Percentiles rank a stretch among this genome's conserved stretches.
phyloP scores from a whole-genome alignment of 2,329 filamentous ascomycete species.

The Aspergillus terreus region DNA sequence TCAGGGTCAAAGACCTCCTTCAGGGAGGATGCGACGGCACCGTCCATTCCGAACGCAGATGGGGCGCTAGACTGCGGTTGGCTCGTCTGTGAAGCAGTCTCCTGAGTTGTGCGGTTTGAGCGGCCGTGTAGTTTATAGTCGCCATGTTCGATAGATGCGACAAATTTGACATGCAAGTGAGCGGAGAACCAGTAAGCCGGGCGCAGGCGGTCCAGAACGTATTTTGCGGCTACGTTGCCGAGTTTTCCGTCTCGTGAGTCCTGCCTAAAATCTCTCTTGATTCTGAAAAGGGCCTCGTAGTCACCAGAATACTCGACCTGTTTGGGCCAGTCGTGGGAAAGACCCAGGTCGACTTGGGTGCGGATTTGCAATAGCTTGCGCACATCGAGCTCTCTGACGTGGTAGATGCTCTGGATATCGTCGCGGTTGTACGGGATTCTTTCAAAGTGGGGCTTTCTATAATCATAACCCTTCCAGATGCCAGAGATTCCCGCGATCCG shows the following conservation, averaged over 20 bases:
- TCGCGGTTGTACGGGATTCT: slow-evolving; percentile 75
- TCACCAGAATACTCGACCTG: slow-evolving; percentile 78
- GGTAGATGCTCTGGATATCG: slow-evolving; percentile 80
- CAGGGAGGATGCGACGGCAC: slow-evolving; percentile 12
- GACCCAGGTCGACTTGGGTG: slow-evolving; percentile 84
- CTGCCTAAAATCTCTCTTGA: slow-evolving; percentile 69
- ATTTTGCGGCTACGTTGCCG: slow-evolving; percentile 74
- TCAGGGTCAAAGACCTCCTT: slow-evolving; percentile 3
- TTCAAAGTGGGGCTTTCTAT: slow-evolving; percentile 77
- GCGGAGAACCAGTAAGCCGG: slow-evolving; percentile 91
- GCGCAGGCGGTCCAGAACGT: slow-evolving; percentile 75
- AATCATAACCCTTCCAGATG: slow-evolving; percentile 92
- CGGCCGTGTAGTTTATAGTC: slow-evolving; percentile 19
- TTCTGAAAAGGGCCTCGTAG: slow-evolving; percentile 61
- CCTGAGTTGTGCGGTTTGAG: slow-evolving; percentile 1
- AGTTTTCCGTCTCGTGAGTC: slow-evolving; percentile 74
- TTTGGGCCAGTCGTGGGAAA: slow-evolving; percentile 95
- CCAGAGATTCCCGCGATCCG: slow-evolving; percentile 87
- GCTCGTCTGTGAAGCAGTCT: not conserved
- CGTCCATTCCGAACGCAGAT: slow-evolving; percentile 19
- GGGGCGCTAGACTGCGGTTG: slow-evolving; percentile 1
- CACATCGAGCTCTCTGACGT: slow-evolving; percentile 85
- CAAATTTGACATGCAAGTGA: slow-evolving; percentile 85
- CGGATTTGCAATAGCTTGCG: slow-evolving; percentile 79
- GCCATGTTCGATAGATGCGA: slow-evolving; percentile 57